Evolutionary conservation across 1,284 basidiomycete species (phyloP).

Genomic region (Malassezia brasiliensis): DNA sequence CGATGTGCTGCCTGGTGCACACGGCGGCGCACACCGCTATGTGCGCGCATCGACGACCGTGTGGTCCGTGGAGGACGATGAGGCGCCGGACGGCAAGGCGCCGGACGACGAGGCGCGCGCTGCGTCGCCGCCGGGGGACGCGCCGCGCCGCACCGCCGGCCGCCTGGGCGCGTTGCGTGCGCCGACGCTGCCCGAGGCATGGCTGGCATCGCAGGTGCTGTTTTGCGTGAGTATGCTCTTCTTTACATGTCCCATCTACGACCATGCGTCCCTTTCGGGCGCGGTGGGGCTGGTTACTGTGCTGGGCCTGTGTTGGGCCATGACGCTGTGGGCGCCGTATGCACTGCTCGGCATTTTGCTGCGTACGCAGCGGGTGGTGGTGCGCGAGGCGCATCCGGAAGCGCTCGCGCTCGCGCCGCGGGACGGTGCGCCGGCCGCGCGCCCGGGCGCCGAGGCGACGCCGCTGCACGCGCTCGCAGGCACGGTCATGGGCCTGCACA

Average conservation of each 20-base stretch:
- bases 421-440: background rate
- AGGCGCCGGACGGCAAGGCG: background rate
- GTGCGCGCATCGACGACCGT: background rate
- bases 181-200: slow-evolving; percentile 29
- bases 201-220: slow-evolving; percentile 31
- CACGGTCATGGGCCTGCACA: slow-evolving; percentile 14
- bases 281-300: slow-evolving; percentile 52
- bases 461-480: slow-evolving; percentile 8
- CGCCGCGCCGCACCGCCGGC: too few relatives aligned
- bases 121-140: background rate
- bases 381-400: too few relatives aligned
- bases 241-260: slow-evolving; percentile 27
- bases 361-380: slow-evolving; percentile 8
- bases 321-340: slow-evolving; percentile 52
- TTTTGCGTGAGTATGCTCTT: slow-evolving; percentile 27
- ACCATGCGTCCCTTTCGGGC: slow-evolving; percentile 38
- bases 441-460: background rate
- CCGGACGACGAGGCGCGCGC: background rate
- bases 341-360: slow-evolving; percentile 46
- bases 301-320: slow-evolving; percentile 53
- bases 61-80: background rate
- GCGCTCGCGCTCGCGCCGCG: background rate
- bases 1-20: slow-evolving; percentile 9
- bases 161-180: slow-evolving; percentile 1
- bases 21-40: slow-evolving; percentile 3